phyloP scores from a whole-genome alignment of 2,329 filamentous ascomycete species.

The Diaporthe sp. region DNA sequence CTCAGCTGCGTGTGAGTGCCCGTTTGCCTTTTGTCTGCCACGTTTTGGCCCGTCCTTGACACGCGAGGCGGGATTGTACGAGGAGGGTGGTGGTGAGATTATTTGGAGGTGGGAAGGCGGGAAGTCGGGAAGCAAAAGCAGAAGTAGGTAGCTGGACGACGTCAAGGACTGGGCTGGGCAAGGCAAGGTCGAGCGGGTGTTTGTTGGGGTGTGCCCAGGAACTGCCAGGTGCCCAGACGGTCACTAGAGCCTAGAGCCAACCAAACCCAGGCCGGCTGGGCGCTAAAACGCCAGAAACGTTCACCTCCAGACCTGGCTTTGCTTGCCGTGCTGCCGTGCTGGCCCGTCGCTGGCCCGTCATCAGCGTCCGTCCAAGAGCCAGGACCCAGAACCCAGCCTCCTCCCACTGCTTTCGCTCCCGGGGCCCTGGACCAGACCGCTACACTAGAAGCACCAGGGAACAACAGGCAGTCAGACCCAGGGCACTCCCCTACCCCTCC shows the following conservation, averaged over 20 bases:
- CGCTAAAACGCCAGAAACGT: constrained; percentile 21
- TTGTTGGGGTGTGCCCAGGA: constrained; percentile 18
- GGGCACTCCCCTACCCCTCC: background rate
- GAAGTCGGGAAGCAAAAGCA: background rate
- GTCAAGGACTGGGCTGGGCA: constrained; percentile 16
- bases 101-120: constrained; percentile 3
- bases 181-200: constrained; percentile 1
- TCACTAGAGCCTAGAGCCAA: background rate
- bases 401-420: background rate
- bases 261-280: background rate
- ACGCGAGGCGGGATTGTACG: constrained; percentile 9
- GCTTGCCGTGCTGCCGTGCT: constrained; percentile 12
- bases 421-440: constrained; percentile 16
- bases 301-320: background rate
- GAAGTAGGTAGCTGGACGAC: constrained; percentile 15
- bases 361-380: background rate
- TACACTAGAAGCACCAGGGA: constrained; percentile 1
- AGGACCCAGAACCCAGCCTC: constrained; percentile 9
- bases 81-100: constrained; percentile 7
- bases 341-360: constrained; percentile 7
- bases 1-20: constrained; percentile 9
- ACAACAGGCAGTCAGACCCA: background rate
- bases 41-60: constrained; percentile 16
- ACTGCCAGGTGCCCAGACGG: constrained; percentile 19
- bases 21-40: constrained; percentile 23